Conservation (phyloP, 1,284 basidiomycete species). For the Pisolithus thermaeus region DNA sequence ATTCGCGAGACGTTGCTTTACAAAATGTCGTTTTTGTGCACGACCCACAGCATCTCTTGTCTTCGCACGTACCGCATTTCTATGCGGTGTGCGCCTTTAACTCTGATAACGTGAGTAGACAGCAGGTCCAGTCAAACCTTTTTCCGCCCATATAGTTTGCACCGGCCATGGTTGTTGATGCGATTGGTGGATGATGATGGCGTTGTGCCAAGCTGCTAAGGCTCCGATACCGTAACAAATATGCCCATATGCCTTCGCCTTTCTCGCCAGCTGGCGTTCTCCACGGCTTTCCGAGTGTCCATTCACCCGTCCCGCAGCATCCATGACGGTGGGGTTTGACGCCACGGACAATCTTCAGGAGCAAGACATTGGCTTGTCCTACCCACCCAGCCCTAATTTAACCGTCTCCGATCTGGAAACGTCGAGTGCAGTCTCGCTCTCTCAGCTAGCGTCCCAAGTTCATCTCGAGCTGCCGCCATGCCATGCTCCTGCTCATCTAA, state of each 20-base stretch:
- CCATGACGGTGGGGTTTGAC: slow-evolving; percentile 3
- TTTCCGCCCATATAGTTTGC: slow-evolving; percentile 31
- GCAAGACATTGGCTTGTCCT: slow-evolving; percentile 27
- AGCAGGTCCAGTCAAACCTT: slow-evolving; percentile 16
- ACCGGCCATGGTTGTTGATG: slow-evolving; percentile 17
- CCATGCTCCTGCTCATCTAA: slow-evolving; percentile 10
- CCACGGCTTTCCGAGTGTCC: neutral
- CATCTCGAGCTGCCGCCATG: slow-evolving; percentile 3
- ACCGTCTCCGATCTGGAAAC: slow-evolving; percentile 22
- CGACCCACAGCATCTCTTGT: slow-evolving; percentile 24
- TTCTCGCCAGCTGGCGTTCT: neutral
- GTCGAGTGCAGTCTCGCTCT: slow-evolving; percentile 10
- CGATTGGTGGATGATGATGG: neutral
- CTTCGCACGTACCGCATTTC: slow-evolving; percentile 19
- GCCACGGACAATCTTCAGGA: slow-evolving; percentile 18
- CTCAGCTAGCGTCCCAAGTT: slow-evolving; percentile 13
- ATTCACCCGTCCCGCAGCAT: neutral
- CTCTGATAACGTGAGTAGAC: neutral
- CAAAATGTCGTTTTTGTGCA: slow-evolving; percentile 23
- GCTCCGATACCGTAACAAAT: too few relatives aligned
- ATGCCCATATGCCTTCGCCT: too few relatives aligned
- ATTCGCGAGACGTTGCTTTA: slow-evolving; percentile 26
- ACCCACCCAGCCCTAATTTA: slow-evolving; percentile 17
- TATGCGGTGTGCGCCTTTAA: slow-evolving; percentile 1
- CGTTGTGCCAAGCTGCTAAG: too few relatives aligned